phyloP scores from a whole-genome alignment of 768 basidiomycete species.

The Cantharellus anzutake region DNA sequence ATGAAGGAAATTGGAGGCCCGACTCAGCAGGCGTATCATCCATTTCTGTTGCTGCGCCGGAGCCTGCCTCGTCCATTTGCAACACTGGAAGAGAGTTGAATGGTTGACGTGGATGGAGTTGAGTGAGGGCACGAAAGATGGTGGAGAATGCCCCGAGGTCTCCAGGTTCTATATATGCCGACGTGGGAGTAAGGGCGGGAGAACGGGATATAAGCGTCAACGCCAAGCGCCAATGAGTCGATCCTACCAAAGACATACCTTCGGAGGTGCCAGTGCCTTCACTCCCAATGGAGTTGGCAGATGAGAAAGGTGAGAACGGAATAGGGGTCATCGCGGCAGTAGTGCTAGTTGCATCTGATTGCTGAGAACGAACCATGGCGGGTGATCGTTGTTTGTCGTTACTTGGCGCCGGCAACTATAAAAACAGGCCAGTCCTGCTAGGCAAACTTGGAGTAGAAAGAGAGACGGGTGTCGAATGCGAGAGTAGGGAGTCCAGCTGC shows the following conservation, averaged over 20 bases:
- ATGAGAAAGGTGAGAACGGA: conserved; percentile 9
- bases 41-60: not conserved
- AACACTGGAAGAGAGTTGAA: no score
- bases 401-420: no score
- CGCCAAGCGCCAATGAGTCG: not conserved
- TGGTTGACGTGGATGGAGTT: conserved; percentile 3
- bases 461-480: no score
- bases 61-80: not conserved
- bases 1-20: not conserved
- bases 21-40: not conserved
- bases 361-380: no score
- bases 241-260: not conserved
- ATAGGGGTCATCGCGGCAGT: conserved; percentile 5
- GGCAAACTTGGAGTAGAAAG: no score
- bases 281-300: conserved; percentile 7
- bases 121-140: conserved; percentile 7
- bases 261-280: conserved; percentile 7
- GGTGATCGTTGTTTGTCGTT: no score
- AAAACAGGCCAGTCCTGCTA: no score
- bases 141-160: conserved; percentile 9
- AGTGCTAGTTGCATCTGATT: not conserved
- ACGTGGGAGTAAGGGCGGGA: not conserved
- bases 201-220: not conserved
- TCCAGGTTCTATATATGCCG: conserved; percentile 3
- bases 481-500: no score